Conservation (phyloP, 2,329 filamentous ascomycete genomes). For the Xylariales sp. region DNA sequence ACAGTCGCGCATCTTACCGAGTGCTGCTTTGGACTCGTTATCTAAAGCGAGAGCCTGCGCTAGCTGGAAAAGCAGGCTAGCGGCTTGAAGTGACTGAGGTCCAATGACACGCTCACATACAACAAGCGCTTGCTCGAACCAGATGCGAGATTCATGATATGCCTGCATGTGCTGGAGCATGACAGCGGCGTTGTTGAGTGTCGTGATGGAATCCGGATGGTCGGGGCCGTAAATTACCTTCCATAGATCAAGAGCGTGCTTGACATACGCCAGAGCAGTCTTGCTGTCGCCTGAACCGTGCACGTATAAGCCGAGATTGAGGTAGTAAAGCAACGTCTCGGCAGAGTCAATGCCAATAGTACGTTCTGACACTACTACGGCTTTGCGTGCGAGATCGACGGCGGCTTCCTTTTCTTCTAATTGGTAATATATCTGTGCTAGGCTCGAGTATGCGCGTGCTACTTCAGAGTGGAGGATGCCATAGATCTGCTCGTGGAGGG, state of each 20-base stretch:
- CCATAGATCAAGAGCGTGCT: conserved; percentile 94
- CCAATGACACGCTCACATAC: conserved; percentile 93
- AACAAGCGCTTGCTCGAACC: conserved; percentile 93
- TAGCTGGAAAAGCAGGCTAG: conserved; percentile 95
- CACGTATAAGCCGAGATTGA: conserved; percentile 94
- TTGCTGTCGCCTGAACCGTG: conserved; percentile 92
- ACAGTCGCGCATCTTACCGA: conserved; percentile 93
- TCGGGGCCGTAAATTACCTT: conserved; percentile 94
- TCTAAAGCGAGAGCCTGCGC: conserved; percentile 96
- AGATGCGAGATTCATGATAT: conserved; percentile 92
- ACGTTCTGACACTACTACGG: conserved; percentile 93
- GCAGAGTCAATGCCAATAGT: conserved; percentile 93
- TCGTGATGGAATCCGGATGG: conserved; percentile 98
- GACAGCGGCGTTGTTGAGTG: conserved; percentile 97
- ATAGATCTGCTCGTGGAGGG: conserved; percentile 98
- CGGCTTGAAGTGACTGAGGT: conserved; percentile 89
- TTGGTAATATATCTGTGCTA: conserved; percentile 96
- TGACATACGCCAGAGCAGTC: conserved; percentile 86
- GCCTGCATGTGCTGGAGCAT: conserved; percentile 97
- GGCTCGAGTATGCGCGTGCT: conserved; percentile 90
- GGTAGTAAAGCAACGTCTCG: conserved; percentile 93
- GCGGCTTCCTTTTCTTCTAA: conserved; percentile 98
- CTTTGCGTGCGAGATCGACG: conserved; percentile 94
- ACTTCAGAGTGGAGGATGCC: conserved; percentile 97
- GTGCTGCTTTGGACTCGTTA: conserved; percentile 90